Base-by-base conservation (phyloP, 1,284 basidiomycete genomes). In the Lignosus rhinocerotis region DNA sequence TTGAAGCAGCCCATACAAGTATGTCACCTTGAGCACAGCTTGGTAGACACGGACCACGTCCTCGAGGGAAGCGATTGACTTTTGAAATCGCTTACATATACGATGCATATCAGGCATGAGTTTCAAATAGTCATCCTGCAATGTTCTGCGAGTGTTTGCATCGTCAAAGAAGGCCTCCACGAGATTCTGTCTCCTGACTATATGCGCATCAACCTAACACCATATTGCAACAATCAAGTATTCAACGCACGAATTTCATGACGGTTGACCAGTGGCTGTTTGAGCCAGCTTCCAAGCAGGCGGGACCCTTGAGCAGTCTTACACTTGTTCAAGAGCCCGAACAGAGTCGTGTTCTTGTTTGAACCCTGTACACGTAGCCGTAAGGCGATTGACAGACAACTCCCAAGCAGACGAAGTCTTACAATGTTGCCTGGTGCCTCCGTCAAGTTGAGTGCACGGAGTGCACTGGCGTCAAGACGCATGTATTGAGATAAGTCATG, bases 11-110 rank as follows among this genome's bases (percentile, higher is more conserved):
- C 2, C 14, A 3, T 12, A 14, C 17, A 54, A 68, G 56, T 34
- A 10, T 25, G 32, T 14, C 52, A 86, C 85, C 73, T 85, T 83
- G 17, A 85, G 68, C 1, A 94, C 85, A 0, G 94, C 93, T 72
- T 99, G 96, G 72, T 98, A 99, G 0, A 97, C 90, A 10, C 96
- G 87, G 7, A 99, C 94, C 6, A 99, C 94, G 66, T 99, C 96
- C 70, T 99, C 96, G 7, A 99, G 81, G 0, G 86, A 87, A 0
- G 96, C 95, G 1, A 86, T 81, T 0, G 85, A 83, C 63, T 91
- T 92, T 72, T 94, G 92, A 76, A 99, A 96, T 30, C 93, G 85
- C 73, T 98, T 99, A 68, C 90, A 91, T 45, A 98, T 85, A 7
- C 97, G 87, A 66, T 92, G 92, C 73, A 99, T 86, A 72, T 99